These are phyloP conservation scores for Emergomyces pasteurianus DNA, from an alignment of 2,329 filamentous ascomycete species.

Conservation along the genomic window DNA sequence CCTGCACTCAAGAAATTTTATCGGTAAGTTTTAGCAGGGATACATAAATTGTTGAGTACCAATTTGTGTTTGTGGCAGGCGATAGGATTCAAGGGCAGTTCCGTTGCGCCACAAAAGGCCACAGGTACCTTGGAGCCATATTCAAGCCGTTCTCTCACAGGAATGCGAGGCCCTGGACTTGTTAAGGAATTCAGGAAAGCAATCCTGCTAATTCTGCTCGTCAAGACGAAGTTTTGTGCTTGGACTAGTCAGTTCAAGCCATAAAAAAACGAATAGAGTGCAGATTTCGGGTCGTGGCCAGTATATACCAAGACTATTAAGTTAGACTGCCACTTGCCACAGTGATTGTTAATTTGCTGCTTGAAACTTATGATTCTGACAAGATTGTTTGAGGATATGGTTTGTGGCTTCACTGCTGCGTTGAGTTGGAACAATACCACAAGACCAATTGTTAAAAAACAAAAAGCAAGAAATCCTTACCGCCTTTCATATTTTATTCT, in stretches of 20 bases:
- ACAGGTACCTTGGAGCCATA: not conserved
- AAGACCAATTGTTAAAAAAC: not conserved
- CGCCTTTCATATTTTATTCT: not conserved
- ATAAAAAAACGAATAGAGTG: not conserved
- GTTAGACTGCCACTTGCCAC: not conserved
- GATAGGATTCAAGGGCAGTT: not conserved
- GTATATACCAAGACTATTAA: not conserved
- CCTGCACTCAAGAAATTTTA: not conserved
- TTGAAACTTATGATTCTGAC: not conserved
- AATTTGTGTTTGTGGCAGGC: no score
- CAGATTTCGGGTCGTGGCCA: no score
- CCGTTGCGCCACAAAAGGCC: not conserved
- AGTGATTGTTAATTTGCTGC: not conserved
- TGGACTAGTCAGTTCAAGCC: not conserved
- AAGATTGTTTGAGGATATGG: constrained; percentile 22
- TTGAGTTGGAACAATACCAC: not conserved
- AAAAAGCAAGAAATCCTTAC: not conserved
- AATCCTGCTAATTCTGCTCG: not conserved
- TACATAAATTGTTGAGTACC: no score
- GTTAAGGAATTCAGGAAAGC: not conserved
- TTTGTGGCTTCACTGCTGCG: no score
- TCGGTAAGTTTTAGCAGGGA: no score
- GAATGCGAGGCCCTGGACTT: not conserved
- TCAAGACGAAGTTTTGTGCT: not conserved
- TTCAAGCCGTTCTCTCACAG: not conserved